Percentiles rank a stretch among this genome's conserved stretches.
phyloP scores from a whole-genome alignment of 2,329 filamentous ascomycete genomes.

The Tolypocladium album region DNA sequence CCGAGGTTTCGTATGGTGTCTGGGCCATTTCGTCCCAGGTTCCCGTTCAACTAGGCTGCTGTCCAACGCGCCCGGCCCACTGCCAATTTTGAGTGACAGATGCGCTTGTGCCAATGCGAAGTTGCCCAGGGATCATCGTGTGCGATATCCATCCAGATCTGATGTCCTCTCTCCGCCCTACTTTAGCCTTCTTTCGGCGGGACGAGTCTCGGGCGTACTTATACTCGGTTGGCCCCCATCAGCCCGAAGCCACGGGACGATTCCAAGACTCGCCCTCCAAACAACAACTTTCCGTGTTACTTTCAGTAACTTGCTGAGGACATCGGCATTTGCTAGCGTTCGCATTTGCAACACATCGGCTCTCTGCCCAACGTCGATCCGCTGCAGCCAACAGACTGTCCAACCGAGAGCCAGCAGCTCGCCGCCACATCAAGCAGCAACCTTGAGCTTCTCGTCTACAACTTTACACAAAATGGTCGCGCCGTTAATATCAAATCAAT shows the following conservation, averaged over 20 bases:
- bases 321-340: not conserved
- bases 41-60: not conserved
- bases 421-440: not conserved
- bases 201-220: constrained; percentile 5
- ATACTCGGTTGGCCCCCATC: constrained; percentile 8
- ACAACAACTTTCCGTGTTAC: not conserved
- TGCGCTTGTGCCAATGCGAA: constrained; percentile 2
- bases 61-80: constrained; percentile 7
- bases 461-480: constrained; percentile 9
- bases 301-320: no score
- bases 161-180: constrained; percentile 6
- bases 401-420: not conserved
- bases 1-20: constrained; percentile 3
- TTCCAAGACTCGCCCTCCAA: constrained; percentile 1
- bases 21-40: constrained; percentile 7
- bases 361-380: not conserved
- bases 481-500: constrained; percentile 18
- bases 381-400: not conserved
- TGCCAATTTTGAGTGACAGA: constrained; percentile 9
- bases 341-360: not conserved
- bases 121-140: constrained; percentile 3
- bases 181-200: constrained; percentile 2
- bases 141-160: constrained; percentile 10
- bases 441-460: not conserved
- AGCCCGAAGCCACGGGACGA: not conserved